These are phyloP conservation scores for Boechera retrofracta DNA, from an alignment of 345 rosid genomes.

Conservation along the genomic window DNA sequence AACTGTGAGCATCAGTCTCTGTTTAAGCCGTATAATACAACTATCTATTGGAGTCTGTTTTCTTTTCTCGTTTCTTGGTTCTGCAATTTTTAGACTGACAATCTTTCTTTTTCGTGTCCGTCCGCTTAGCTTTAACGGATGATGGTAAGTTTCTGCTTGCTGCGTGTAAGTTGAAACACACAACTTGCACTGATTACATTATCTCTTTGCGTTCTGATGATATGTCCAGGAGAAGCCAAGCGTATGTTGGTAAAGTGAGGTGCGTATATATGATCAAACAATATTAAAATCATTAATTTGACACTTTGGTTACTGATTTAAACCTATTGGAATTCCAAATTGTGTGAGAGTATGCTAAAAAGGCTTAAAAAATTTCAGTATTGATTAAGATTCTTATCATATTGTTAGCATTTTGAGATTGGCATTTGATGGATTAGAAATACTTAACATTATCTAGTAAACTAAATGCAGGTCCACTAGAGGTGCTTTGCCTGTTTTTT, in stretches of 20 bases:
- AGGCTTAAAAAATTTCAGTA: neutral
- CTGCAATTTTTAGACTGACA: neutral
- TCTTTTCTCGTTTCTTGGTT: neutral
- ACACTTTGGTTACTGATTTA: neutral
- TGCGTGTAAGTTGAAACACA: slow-evolving; percentile 73
- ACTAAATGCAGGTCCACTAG: slow-evolving; percentile 11
- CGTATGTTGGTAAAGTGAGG: slow-evolving; percentile 84
- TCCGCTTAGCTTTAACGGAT: slow-evolving; percentile 71
- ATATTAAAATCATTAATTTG: neutral
- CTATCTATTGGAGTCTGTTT: neutral
- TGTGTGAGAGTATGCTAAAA: neutral
- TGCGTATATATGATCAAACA: slow-evolving; percentile 36
- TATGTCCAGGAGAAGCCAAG: slow-evolving; percentile 74
- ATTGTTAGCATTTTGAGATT: slow-evolving; percentile 21
- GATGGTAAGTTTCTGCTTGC: slow-evolving; percentile 90
- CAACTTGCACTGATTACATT: slow-evolving; percentile 85
- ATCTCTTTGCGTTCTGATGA: slow-evolving; percentile 73
- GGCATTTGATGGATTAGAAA: neutral
- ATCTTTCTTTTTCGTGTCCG: neutral
- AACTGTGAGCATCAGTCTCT: slow-evolving; percentile 52
- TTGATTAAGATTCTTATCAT: neutral
- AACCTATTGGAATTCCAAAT: neutral
- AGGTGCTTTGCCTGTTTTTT: neutral
- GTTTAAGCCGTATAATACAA: neutral
- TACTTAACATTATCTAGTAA: slow-evolving; percentile 8